Percentiles rank a stretch among this genome's conserved stretches.
These are phyloP conservation scores for Corymbia maculata DNA, from an alignment of 345 rosid genomes.

Conservation along the genomic window DNA sequence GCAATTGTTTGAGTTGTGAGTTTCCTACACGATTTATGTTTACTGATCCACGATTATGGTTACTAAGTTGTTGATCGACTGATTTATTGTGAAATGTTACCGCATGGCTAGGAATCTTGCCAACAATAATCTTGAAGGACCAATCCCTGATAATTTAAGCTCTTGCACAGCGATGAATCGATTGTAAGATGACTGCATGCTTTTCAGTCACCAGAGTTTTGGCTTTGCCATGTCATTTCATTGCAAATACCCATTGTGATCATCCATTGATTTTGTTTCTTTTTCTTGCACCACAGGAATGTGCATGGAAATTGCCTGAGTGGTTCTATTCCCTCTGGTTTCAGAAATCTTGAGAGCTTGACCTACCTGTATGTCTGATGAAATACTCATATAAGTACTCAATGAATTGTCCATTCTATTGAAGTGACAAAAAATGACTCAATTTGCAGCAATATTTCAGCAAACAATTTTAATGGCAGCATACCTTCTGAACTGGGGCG, in stretches of 20 bases:
- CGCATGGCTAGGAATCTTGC: conserved; percentile 66
- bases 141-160: conserved; percentile 76
- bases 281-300: conserved; percentile 32
- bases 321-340: conserved; percentile 75
- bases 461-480: conserved; percentile 61
- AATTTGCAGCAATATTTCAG: conserved; percentile 58
- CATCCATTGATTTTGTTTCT: background rate
- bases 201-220: background rate
- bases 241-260: background rate
- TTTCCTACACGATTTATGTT: background rate
- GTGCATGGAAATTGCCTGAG: conserved; percentile 73
- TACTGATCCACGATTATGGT: background rate
- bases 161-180: conserved; percentile 85
- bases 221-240: background rate
- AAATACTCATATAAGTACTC: background rate
- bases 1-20: conserved; percentile 90
- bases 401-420: background rate
- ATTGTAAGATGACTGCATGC: conserved; percentile 29
- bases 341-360: conserved; percentile 67
- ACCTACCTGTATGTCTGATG: conserved; percentile 66
- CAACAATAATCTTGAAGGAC: conserved; percentile 70
- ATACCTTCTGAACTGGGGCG: conserved; percentile 76
- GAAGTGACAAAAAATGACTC: background rate
- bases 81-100: background rate
- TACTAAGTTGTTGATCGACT: background rate